These are phyloP conservation scores for Cercospora citrullina DNA, from an alignment of 2,329 filamentous ascomycete species.

Conservation along the genomic window DNA sequence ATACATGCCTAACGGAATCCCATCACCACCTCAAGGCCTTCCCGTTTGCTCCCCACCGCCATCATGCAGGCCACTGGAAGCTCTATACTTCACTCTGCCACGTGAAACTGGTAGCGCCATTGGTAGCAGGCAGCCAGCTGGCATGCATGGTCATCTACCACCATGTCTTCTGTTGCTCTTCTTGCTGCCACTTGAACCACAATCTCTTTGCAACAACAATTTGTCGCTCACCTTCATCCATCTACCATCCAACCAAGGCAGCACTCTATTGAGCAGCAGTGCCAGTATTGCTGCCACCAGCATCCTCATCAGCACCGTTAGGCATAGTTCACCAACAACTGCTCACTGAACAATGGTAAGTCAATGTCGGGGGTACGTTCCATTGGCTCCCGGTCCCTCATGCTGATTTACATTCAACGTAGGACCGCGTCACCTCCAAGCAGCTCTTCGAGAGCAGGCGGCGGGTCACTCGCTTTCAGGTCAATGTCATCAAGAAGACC, in stretches of 20 bases:
- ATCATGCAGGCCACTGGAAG: not conserved
- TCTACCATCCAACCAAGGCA: not conserved
- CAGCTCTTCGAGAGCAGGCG: conserved; percentile 20
- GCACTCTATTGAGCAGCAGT: not conserved
- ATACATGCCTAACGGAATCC: not conserved
- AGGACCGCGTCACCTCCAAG: conserved; percentile 23
- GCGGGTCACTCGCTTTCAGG: conserved; percentile 29
- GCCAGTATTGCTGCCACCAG: not conserved
- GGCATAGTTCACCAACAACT: not conserved
- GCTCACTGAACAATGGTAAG: conserved; percentile 8
- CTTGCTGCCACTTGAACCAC: not conserved
- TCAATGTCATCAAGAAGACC: conserved; percentile 21
- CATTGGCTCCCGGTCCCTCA: not conserved
- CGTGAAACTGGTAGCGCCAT: not conserved
- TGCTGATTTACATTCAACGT: not conserved
- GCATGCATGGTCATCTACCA: not conserved
- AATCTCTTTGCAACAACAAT: not conserved
- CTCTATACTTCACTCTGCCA: not conserved
- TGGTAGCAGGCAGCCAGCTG: not conserved
- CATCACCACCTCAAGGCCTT: not conserved
- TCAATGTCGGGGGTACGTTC: not conserved
- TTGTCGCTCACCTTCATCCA: not conserved
- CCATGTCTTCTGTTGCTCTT: not conserved
- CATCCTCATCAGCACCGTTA: not conserved
- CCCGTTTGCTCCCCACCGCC: not conserved